Base-by-base conservation (phyloP, 208 protist species). In the Leishmania turanica region DNA sequence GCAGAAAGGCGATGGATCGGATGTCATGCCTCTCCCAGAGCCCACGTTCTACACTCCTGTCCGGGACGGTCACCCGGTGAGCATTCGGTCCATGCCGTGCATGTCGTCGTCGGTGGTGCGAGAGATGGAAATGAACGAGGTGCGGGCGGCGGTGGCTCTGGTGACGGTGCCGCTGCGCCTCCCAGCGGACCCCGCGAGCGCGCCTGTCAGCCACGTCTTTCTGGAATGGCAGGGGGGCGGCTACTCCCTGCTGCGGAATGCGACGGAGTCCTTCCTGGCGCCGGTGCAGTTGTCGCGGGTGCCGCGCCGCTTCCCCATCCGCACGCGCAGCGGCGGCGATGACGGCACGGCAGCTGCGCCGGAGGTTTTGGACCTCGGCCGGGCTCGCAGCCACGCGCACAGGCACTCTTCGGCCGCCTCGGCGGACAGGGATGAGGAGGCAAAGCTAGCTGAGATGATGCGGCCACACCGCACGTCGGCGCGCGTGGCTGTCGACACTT, bases 161-260 rank as follows among this genome's bases (percentile, higher is more conserved):
- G 79, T 93, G 58, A 81, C 83, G 27, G 80, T 84, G 17, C 40
- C 79, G 21, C 4, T 80, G 17, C 68, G 65, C 68, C 5, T 76
- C 27, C 51, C 75, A 31, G 56, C 78, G 27, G 64, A 78, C 70
- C 8, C 62, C n/a, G 4, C 56, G 21, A 56, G 62, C 53, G 24
- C 42, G 27, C 70, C 49, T 9, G 75, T 77, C 27, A 51, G 58
- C 19, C 79, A 82, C 54, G 54, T 81, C 40, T 95, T 93, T 82
- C 87, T 95, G 69, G 74, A 93, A 77, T 96, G 93, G 93, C 73
- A 86, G n/a, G 78, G 88, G 24, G 93, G 90, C 11, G 90, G 90
- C 24, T 96, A 90, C 77, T 95, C 91, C 1, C 81, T 95, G 42
- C 64, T 95, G 60, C 83, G 87, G 34, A 91, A 89, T 56, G 84